These are phyloP conservation scores for Neopestalotiopsis sp. DNA, from an alignment of 2,329 filamentous ascomycete genomes.

Conservation along the genomic window DNA sequence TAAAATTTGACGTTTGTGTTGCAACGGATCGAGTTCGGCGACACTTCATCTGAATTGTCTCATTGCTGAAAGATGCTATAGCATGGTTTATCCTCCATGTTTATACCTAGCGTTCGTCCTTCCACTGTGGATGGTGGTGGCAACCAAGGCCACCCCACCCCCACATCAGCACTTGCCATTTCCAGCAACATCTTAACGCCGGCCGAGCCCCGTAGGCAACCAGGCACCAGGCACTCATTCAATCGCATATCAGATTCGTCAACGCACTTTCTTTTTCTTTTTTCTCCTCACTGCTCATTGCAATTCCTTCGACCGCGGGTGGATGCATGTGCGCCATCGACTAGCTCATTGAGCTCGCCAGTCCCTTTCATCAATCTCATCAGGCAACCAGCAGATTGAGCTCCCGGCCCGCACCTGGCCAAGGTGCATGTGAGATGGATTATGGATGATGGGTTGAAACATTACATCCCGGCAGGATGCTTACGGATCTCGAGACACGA, in stretches of 20 bases:
- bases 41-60: too few species aligned
- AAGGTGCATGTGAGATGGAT: not conserved
- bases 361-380: not conserved
- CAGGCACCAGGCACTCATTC: slow-evolving; percentile 17
- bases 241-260: not conserved
- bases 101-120: too few species aligned
- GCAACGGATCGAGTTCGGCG: too few species aligned
- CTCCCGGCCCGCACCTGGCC: not conserved
- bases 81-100: too few species aligned
- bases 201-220: not conserved
- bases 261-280: not conserved
- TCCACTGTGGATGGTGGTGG: not conserved
- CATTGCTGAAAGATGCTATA: too few species aligned
- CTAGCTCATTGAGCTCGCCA: not conserved
- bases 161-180: not conserved
- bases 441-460: slow-evolving; percentile 21
- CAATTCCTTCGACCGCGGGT: not conserved
- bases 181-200: not conserved
- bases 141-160: not conserved
- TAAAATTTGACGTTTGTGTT: too few species aligned
- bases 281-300: not conserved
- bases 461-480: slow-evolving; percentile 48
- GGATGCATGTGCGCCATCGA: not conserved
- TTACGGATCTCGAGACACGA: slow-evolving; percentile 35
- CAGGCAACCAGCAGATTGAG: not conserved